Percentiles rank a stretch among this genome's conserved stretches.
Conservation (phyloP, 2,329 filamentous ascomycete species). For the Endocalyx cinctus region DNA sequence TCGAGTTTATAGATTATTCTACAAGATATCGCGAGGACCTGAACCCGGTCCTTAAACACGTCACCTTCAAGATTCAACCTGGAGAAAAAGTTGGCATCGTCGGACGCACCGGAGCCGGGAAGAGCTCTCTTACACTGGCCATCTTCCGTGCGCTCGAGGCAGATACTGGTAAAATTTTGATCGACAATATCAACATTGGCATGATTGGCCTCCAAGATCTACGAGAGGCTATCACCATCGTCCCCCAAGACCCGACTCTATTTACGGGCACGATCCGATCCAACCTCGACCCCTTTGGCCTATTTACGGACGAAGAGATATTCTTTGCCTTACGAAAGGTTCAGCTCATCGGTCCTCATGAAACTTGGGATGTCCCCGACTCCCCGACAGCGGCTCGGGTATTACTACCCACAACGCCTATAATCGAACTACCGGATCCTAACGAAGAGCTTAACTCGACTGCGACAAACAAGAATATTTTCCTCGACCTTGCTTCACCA, state of each 20-base stretch:
- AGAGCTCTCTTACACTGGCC: conserved; percentile 89
- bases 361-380: conserved; percentile 23
- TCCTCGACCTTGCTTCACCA: conserved; percentile 77
- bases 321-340: conserved; percentile 83
- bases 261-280: conserved; percentile 88
- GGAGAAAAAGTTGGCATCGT: conserved; percentile 95
- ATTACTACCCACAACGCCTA: conserved; percentile 6
- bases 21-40: conserved; percentile 86
- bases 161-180: conserved; percentile 80
- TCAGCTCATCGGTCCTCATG: conserved; percentile 70
- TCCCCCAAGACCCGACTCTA: conserved; percentile 92
- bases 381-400: conserved; percentile 14
- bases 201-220: conserved; percentile 89
- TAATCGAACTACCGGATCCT: conserved; percentile 4
- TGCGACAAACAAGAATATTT: conserved; percentile 87
- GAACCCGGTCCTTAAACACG: conserved; percentile 75
- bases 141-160: conserved; percentile 93
- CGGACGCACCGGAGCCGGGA: conserved; percentile 90
- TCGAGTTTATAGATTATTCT: conserved; percentile 85
- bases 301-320: conserved; percentile 87
- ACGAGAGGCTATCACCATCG: conserved; percentile 91
- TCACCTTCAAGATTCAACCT: conserved; percentile 81
- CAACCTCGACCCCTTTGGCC: conserved; percentile 87
- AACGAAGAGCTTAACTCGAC: conserved; percentile 23
- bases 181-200: conserved; percentile 88